Evolutionary conservation across 495 filamentous ascomycete genomes (phyloP), one percentile per base, ranked within the genome.

Genomic region (Aspergillus affinis): DNA sequence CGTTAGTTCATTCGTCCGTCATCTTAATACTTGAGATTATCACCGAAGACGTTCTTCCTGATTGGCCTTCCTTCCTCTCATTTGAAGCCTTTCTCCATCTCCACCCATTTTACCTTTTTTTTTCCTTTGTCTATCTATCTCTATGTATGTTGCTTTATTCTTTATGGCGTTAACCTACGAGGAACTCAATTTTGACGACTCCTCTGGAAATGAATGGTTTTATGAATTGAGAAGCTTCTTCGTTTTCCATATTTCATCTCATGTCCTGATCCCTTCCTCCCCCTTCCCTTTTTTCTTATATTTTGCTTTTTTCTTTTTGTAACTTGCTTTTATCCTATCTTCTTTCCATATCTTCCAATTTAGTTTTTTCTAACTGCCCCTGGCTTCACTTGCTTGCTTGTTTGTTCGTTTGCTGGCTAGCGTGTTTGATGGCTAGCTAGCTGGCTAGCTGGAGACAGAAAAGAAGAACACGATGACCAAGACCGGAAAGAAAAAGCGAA

Each of bases 141-240:
- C 36, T 4, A 26, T 26, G 32, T 21, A 30, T 57, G 51, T 51
- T 50, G 48, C 20, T 53, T 48, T 54, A 7, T 46, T 46, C 29
- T 59, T 45, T 54, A 51, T 58, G 65, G 65, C 65, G 61, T 67
- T 61, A 60, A 47, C 52, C 36, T 17, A 41, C 19, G 59, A 54
- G 54, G 32, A 50, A 50, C 54, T 48, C 51, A 41, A 32, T 58
- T 51, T 57, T 59, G 55, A 55, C 58, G 44, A 49, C 48, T 49
- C 2, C 21, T 45, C 47, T 58, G 55, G 61, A 55, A 62, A 66
- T 60, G 61, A 26, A 26, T 26, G 61, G 53, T 60, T 60, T 65
- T 54, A 60, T 67, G 57, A 62, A 66, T 61, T 51, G 56, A 50
- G 55, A 65, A 63, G 61, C 64, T 60, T 52, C 46, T 41, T 65